phyloP scores from a whole-genome alignment of 2,329 filamentous ascomycete species.

The Aspergillus melleus region DNA sequence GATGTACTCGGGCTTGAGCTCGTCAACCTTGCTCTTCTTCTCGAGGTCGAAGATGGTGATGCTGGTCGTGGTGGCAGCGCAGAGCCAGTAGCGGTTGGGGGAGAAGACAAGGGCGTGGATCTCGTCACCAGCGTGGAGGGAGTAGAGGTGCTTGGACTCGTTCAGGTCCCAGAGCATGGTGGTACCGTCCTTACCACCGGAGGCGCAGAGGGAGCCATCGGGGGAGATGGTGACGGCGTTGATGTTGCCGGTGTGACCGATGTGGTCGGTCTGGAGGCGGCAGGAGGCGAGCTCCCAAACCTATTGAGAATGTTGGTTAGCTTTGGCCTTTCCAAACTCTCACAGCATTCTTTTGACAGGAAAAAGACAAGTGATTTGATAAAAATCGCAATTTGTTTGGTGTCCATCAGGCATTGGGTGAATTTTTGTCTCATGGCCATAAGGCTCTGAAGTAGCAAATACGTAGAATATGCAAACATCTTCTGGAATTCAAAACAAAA shows the following conservation, averaged over 20 bases:
- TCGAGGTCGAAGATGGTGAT: slow-evolving; percentile 99
- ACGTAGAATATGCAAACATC: slow-evolving; percentile 92
- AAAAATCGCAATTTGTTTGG: slow-evolving; percentile 10
- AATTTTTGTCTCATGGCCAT: slow-evolving; percentile 95
- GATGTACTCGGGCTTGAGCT: slow-evolving; percentile 98
- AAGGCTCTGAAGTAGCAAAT: slow-evolving; percentile 99
- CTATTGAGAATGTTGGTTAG: slow-evolving; percentile 49
- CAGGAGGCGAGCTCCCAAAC: slow-evolving; percentile 99
- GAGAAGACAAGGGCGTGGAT: slow-evolving; percentile 99
- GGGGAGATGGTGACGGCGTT: slow-evolving; percentile 99
- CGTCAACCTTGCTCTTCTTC: slow-evolving; percentile 99
- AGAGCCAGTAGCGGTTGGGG: slow-evolving; percentile 99
- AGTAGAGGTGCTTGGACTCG: slow-evolving; percentile 99
- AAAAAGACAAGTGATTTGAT: slow-evolving; percentile 6
- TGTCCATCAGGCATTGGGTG: slow-evolving; percentile 63
- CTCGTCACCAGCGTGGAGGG: slow-evolving; percentile 98
- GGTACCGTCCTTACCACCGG: slow-evolving; percentile 98
- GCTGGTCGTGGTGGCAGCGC: slow-evolving; percentile 92
- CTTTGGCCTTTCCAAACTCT: neutral
- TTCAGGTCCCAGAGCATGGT: slow-evolving; percentile 99
- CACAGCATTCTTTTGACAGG: neutral
- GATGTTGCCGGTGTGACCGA: slow-evolving; percentile 98
- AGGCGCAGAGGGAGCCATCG: slow-evolving; percentile 97
- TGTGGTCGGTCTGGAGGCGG: slow-evolving; percentile 99
- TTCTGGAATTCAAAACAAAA: slow-evolving; percentile 54